Percentiles rank a stretch among this genome's conserved stretches.
phyloP scores from a whole-genome alignment of 1,139 yeast genomes.

The Scheffersomyces quercinus region DNA sequence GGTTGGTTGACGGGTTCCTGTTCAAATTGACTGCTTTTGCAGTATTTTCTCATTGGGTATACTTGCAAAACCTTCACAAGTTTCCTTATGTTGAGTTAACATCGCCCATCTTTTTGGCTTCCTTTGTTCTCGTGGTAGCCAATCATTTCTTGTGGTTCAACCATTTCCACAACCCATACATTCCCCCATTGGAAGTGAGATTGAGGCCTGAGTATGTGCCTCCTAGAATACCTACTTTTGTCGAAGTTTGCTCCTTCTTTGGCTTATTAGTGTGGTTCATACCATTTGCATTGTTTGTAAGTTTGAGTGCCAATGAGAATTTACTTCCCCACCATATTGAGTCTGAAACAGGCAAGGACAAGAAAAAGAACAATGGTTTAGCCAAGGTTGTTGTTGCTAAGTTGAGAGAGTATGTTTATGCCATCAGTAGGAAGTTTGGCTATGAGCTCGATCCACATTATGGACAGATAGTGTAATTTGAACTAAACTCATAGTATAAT shows the following conservation, averaged over 20 bases:
- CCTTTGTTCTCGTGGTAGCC: conserved; percentile 70
- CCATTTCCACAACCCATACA: conserved; percentile 70
- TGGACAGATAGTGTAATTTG: conserved; percentile 44
- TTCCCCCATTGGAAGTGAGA: conserved; percentile 58
- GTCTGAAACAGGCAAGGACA: conserved; percentile 24
- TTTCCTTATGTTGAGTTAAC: conserved; percentile 84
- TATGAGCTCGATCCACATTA: conserved; percentile 62
- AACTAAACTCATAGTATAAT: too few relatives aligned
- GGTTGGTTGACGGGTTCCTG: conserved; percentile 79
- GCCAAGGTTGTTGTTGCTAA: conserved; percentile 66
- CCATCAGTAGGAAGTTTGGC: conserved; percentile 55
- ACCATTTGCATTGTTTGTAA: conserved; percentile 90
- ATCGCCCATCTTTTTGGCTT: conserved; percentile 67
- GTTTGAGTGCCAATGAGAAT: conserved; percentile 90
- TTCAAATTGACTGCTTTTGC: conserved; percentile 64
- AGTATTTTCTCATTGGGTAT: conserved; percentile 67
- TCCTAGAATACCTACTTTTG: conserved; percentile 75
- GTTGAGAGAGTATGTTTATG: conserved; percentile 51
- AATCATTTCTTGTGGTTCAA: conserved; percentile 93
- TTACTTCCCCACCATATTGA: conserved; percentile 65
- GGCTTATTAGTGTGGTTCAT: conserved; percentile 93
- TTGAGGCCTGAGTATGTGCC: conserved; percentile 59
- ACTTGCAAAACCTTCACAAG: conserved; percentile 69
- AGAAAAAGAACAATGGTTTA: conserved; percentile 46
- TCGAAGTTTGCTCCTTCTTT: conserved; percentile 91